Conservation (phyloP, 2,329 filamentous ascomycete species). For the Emmonsia crescens region DNA sequence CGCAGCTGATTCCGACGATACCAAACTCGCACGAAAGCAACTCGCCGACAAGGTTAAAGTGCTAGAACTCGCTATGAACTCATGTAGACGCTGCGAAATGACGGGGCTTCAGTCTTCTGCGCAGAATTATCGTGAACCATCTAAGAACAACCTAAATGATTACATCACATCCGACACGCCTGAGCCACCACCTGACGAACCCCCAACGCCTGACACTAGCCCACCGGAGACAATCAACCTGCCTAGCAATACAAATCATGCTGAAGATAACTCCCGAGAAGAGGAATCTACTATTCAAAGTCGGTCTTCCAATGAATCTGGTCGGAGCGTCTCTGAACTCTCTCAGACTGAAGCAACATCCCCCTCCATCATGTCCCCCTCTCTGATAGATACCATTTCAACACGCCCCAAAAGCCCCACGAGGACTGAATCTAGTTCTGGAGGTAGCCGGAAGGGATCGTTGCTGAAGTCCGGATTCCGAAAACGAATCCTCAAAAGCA, state of each 20-base stretch:
- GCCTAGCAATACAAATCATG: neutral
- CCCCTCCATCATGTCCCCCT: neutral
- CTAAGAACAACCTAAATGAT: conserved; percentile 3
- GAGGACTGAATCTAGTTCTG: neutral
- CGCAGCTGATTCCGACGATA: conserved; percentile 17
- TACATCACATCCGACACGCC: conserved; percentile 2
- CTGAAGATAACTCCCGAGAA: neutral
- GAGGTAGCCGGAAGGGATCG: neutral
- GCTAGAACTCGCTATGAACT: conserved; percentile 10
- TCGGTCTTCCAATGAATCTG: conserved; percentile 2
- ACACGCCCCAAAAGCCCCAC: conserved; percentile 1
- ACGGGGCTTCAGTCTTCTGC: conserved; percentile 10
- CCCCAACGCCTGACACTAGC: neutral
- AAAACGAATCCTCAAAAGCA: conserved; percentile 1
- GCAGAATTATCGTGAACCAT: conserved; percentile 8
- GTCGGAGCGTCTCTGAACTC: neutral
- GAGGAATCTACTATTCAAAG: neutral
- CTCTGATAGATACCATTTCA: neutral
- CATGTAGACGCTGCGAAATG: conserved; percentile 15
- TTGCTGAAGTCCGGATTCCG: neutral
- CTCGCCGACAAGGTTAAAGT: conserved; percentile 10
- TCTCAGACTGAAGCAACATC: conserved; percentile 2
- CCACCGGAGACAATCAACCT: neutral
- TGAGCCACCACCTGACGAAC: conserved; percentile 3
- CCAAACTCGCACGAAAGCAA: conserved; percentile 5